phyloP scores from a whole-genome alignment of 1,284 basidiomycete species.

The Moesziomyces antarcticus region DNA sequence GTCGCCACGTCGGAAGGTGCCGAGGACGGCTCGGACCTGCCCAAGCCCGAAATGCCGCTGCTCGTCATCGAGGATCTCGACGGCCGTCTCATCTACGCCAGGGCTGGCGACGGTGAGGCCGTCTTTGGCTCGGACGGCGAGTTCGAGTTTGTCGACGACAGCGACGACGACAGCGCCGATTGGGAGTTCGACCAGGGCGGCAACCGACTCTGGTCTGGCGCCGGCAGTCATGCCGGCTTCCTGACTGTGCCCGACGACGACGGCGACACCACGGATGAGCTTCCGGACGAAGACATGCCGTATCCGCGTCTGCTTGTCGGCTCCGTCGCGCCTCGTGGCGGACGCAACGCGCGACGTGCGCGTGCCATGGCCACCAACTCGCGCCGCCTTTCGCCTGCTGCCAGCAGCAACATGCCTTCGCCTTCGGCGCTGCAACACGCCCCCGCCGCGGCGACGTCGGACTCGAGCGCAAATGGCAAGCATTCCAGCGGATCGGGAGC shows the following conservation, averaged over 20 bases:
- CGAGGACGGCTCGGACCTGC: constrained; percentile 10
- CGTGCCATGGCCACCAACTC: constrained; percentile 63
- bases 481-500: constrained; percentile 18
- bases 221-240: constrained; percentile 15
- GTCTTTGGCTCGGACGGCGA: constrained; percentile 68
- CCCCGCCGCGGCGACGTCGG: constrained; percentile 8
- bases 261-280: constrained; percentile 67
- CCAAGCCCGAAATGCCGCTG: constrained; percentile 58
- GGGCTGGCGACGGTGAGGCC: constrained; percentile 66
- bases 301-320: constrained; percentile 65
- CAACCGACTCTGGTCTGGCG: constrained; percentile 28
- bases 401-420: constrained; percentile 36
- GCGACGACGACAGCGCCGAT: constrained; percentile 59
- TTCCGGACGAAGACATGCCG: constrained; percentile 66
- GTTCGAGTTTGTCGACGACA: constrained; percentile 66
- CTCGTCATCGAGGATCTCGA: constrained; percentile 67
- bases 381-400: constrained; percentile 54
- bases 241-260: constrained; percentile 52
- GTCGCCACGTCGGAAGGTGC: constrained; percentile 15
- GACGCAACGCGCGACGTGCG: constrained; percentile 60
- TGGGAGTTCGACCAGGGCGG: constrained; percentile 47
- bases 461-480: constrained; percentile 26
- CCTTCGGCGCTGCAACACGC: constrained; percentile 26
- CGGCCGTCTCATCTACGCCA: constrained; percentile 65
- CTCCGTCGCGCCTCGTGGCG: constrained; percentile 64